These are phyloP conservation scores for Cystobasidium ongulense DNA, from an alignment of 768 basidiomycete genomes.

Conservation along the genomic window DNA sequence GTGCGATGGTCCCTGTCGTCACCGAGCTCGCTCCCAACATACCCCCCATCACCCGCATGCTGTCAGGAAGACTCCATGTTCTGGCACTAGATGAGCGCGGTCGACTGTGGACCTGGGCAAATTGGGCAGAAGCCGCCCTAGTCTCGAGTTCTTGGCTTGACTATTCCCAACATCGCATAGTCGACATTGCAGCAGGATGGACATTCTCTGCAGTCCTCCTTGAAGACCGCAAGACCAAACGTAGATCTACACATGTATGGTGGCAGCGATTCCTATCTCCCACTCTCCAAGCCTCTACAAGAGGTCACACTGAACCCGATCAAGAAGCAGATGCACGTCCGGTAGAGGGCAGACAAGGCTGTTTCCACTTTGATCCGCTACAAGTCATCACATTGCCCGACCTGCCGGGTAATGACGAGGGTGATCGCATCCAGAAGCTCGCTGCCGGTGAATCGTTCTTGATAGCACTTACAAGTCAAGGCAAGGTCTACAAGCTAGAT, in stretches of 20 bases:
- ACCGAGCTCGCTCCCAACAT: conserved; percentile 52
- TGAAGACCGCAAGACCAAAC: conserved; percentile 67
- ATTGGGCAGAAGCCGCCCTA: conserved; percentile 51
- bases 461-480: conserved; percentile 69
- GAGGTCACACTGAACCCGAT: neutral
- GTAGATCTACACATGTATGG: conserved; percentile 35
- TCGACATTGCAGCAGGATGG: conserved; percentile 71
- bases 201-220: conserved; percentile 65
- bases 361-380: conserved; percentile 31
- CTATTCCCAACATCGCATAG: conserved; percentile 42
- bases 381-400: conserved; percentile 29
- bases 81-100: conserved; percentile 56
- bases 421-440: conserved; percentile 60
- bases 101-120: conserved; percentile 65
- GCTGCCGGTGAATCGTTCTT: conserved; percentile 67
- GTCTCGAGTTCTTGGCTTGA: neutral
- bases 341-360: neutral
- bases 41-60: conserved; percentile 43
- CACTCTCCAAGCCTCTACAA: neutral
- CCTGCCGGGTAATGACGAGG: neutral
- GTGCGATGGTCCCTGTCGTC: conserved; percentile 44
- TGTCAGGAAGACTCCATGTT: conserved; percentile 70
- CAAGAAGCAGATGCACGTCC: neutral
- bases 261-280: conserved; percentile 19
- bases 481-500: conserved; percentile 64